Conservation (phyloP, 305 asterid species). For the Fraxinus latifolia region DNA sequence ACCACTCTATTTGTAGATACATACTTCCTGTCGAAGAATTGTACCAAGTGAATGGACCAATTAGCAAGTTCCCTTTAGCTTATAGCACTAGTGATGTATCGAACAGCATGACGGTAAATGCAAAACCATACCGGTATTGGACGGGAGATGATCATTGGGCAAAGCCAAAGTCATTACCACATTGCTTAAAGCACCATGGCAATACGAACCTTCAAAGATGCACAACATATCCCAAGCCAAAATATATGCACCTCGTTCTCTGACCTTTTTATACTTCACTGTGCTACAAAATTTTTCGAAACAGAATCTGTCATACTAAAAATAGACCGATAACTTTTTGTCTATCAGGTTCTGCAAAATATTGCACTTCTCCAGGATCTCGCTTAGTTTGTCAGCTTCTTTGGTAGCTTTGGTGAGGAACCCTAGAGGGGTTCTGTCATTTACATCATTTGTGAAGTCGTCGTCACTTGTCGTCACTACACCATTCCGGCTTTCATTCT, state of each 20-base stretch:
- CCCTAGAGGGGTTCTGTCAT: slow-evolving; percentile 20
- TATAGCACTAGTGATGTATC: not conserved
- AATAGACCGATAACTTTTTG: slow-evolving; percentile 56
- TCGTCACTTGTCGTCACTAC: slow-evolving; percentile 15
- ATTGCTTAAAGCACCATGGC: not conserved
- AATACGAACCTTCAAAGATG: not conserved
- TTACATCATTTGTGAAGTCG: slow-evolving; percentile 13
- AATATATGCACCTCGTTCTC: not conserved
- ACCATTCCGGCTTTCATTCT: slow-evolving; percentile 17
- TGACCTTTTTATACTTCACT: not conserved
- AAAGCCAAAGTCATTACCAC: not conserved
- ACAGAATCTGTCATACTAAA: slow-evolving; percentile 17
- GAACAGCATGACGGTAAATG: not conserved
- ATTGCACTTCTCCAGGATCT: slow-evolving; percentile 62
- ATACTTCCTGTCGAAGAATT: not conserved
- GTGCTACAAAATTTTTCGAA: not conserved
- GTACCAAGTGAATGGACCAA: not conserved
- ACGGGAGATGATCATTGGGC: not conserved
- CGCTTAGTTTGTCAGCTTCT: slow-evolving; percentile 45
- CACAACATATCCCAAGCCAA: not conserved
- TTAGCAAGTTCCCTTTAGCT: not conserved
- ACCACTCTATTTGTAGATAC: not conserved
- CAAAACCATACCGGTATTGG: not conserved
- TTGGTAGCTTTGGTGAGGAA: slow-evolving; percentile 22
- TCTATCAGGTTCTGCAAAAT: slow-evolving; percentile 65